Evolutionary conservation across 345 rosid species (phyloP), one percentile per base, ranked within the genome.

Genomic region (Eucalyptus sp.): DNA sequence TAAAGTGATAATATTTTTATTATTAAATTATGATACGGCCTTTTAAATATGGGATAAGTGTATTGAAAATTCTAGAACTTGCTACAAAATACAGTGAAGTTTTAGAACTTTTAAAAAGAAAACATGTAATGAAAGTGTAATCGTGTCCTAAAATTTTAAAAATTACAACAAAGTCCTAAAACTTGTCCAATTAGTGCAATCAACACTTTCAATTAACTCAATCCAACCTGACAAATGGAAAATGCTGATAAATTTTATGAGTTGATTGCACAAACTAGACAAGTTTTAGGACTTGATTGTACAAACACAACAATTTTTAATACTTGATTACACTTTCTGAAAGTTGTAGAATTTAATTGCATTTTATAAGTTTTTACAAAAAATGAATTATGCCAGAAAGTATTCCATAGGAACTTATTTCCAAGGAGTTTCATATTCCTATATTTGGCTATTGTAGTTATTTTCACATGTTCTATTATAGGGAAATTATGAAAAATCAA

Each of bases 141-240:
- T 56, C 10, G 13, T 20, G 3, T 56, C 62, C 0, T 56, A 56
- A 56, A 56, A 4, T 56, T 56, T 56, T 24, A 4, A 56, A 56
- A 20, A 56, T 3, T 56, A 24, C 0, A 24, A 1, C 0, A 56
- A 0, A 56, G 27, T 56, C 6, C 29, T 22, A 24, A 56, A 56
- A 56, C 1, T 56, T 56, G 13, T 56, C 1, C 1, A 56, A 29
- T 9, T 1, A 2, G 13, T 56, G 29, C 58, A 52, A 56, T 56
- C 13, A 24, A 24, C 29, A 20, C 13, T 3, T 56, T 56, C 62
- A 22, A 56, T 56, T 56, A 56, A 56, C 13, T 56, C 62, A 22
- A 9, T 56, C 0, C 2, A 56, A 24, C 27, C 0, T 56, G 29
- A 56, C 62, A 56, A 56, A 56, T 56, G 27, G 29, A 56, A 56